Percentiles rank a stretch among this genome's conserved stretches.
Conservation (phyloP, 2,329 filamentous ascomycete species). For the Coleophoma crateriformis region DNA sequence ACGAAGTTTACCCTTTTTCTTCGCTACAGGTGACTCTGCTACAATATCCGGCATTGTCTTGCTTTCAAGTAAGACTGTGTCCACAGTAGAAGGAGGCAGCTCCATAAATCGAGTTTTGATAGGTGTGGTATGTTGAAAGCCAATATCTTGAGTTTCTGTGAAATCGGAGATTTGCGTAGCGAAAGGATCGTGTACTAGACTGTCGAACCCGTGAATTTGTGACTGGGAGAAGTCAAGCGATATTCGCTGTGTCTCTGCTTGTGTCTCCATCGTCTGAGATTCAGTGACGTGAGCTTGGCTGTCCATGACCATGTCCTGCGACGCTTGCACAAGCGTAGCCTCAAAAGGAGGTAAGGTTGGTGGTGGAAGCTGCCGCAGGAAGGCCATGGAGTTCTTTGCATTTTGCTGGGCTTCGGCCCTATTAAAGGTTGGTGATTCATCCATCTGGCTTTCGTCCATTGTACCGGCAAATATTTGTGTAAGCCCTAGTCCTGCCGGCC, state of each 20-base stretch:
- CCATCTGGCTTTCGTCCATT: slow-evolving; percentile 59
- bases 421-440: slow-evolving; percentile 4
- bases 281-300: slow-evolving; percentile 37
- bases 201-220: slow-evolving; percentile 53
- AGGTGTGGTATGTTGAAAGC: slow-evolving; percentile 69
- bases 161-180: slow-evolving; percentile 63
- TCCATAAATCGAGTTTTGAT: slow-evolving; percentile 62
- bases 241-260: slow-evolving; percentile 30
- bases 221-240: slow-evolving; percentile 55
- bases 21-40: slow-evolving; percentile 61
- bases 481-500: slow-evolving; percentile 63
- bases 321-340: slow-evolving; percentile 29
- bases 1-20: slow-evolving; percentile 52
- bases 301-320: slow-evolving; percentile 38
- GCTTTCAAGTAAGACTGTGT: slow-evolving; percentile 55
- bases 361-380: slow-evolving; percentile 44
- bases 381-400: slow-evolving; percentile 39
- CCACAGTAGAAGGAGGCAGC: slow-evolving; percentile 61
- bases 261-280: slow-evolving; percentile 32
- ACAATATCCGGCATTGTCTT: slow-evolving; percentile 27
- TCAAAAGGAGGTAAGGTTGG: slow-evolving; percentile 41
- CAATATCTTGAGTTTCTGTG: slow-evolving; percentile 76
- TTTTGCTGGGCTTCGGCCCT: slow-evolving; percentile 17
- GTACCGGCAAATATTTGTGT: slow-evolving; percentile 91
- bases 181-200: slow-evolving; percentile 37